These are phyloP conservation scores for Fraxinus pennsylvanica DNA, from an alignment of 257 asterid species.

Conservation along the genomic window DNA sequence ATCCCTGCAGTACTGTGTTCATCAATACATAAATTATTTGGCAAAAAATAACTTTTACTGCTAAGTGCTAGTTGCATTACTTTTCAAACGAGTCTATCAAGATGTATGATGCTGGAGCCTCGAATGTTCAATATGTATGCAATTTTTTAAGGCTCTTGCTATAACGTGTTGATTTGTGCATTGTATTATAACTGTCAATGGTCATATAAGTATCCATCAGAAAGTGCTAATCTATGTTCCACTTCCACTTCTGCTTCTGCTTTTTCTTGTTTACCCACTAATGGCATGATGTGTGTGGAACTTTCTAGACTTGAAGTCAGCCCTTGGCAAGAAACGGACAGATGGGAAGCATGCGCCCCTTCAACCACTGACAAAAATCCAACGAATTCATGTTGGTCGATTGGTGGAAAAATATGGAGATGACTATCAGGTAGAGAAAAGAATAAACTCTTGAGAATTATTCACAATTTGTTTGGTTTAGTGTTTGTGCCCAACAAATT, in stretches of 20 bases:
- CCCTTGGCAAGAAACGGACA: conserved; percentile 77
- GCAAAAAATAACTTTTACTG: not conserved
- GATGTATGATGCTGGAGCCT: not conserved
- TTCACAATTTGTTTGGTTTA: not conserved
- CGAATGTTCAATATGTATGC: no score
- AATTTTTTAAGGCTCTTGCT: no score
- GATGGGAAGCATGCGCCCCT: conserved; percentile 65
- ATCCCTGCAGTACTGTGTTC: no score
- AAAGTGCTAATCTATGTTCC: no score
- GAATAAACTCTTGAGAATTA: not conserved
- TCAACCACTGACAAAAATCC: conserved; percentile 81
- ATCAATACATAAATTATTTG: no score
- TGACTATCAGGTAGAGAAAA: conserved; percentile 62
- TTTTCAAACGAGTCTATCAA: not conserved
- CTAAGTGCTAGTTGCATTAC: not conserved
- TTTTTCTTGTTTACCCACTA: not conserved
- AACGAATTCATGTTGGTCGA: conserved; percentile 61
- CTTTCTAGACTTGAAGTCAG: conserved; percentile 70
- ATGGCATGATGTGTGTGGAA: conserved; percentile 21
- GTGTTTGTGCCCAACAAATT: conserved; percentile 12
- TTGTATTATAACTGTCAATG: no score
- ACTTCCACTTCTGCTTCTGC: no score
- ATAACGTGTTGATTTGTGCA: no score
- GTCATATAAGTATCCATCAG: no score
- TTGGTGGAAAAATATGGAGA: conserved; percentile 79